Percentiles rank a stretch among this genome's conserved stretches.
phyloP scores from a whole-genome alignment of 768 basidiomycete species.

The Leucosporidium yakuticum region DNA sequence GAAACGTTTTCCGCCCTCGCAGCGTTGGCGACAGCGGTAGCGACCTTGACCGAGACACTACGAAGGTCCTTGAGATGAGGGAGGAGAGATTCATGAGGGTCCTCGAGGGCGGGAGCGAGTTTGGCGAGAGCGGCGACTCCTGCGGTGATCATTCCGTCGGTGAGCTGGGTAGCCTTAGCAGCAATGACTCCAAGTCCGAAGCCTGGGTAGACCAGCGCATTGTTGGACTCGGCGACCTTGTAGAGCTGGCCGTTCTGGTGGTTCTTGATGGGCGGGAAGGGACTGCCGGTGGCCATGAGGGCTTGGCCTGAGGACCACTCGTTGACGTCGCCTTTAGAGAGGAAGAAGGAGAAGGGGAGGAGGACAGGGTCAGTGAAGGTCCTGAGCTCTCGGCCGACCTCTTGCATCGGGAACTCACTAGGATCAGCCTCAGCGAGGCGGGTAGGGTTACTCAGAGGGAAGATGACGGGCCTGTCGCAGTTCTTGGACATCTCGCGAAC shows the following conservation, averaged over 20 bases:
- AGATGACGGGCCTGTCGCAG: constrained; percentile 69
- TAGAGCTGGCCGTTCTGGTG: constrained; percentile 59
- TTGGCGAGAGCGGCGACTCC: constrained; percentile 67
- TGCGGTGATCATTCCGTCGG: constrained; percentile 82
- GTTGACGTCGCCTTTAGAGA: constrained; percentile 52
- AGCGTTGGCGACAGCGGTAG: constrained; percentile 69
- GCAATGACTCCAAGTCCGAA: constrained; percentile 75
- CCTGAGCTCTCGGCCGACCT: too few species aligned
- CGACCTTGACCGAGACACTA: constrained; percentile 70
- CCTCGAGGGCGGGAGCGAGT: constrained; percentile 65
- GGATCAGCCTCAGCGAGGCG: constrained; percentile 67
- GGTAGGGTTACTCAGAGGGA: constrained; percentile 81
- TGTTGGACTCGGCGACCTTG: constrained; percentile 39
- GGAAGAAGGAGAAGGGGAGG: constrained; percentile 8
- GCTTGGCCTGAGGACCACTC: constrained; percentile 76
- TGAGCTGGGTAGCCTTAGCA: constrained; percentile 57
- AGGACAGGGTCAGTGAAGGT: not conserved
- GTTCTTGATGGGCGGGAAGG: constrained; percentile 68
- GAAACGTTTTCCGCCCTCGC: constrained; percentile 68
- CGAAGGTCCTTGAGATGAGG: constrained; percentile 73
- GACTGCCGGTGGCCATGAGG: constrained; percentile 71
- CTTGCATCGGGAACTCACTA: not conserved
- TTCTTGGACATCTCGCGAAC: constrained; percentile 55
- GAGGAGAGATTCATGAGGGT: constrained; percentile 63
- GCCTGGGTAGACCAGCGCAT: constrained; percentile 67